A percentile compares a stretch with the other conserved stretches of the same genome.
Evolutionary conservation across 768 basidiomycete species (phyloP).

Genomic region (Phaeotremella fagi): DNA sequence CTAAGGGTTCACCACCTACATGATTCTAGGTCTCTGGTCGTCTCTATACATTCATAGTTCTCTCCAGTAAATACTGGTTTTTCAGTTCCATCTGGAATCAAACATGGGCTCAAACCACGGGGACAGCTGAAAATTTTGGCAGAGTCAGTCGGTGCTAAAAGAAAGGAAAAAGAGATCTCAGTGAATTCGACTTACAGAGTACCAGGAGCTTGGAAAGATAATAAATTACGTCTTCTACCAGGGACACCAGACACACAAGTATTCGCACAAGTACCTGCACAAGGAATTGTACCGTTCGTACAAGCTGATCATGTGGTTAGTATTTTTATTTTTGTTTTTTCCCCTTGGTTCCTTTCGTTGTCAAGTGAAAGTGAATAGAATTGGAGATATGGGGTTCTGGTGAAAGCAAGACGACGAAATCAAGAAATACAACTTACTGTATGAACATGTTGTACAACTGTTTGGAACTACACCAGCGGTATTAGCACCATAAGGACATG

Average conservation of each 20-base stretch:
- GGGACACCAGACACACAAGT: neutral
- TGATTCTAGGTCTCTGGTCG: slow-evolving; percentile 1
- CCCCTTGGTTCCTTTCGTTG: neutral
- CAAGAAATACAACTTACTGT: neutral
- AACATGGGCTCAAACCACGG: neutral
- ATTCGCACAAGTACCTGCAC: neutral
- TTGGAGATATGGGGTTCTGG: neutral
- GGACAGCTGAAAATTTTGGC: neutral
- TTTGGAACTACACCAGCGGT: neutral
- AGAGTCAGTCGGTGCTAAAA: neutral
- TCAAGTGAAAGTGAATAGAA: neutral
- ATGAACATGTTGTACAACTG: neutral
- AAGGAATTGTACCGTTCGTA: neutral
- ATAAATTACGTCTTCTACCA: neutral
- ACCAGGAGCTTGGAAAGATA: neutral
- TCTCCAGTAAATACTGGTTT: neutral
- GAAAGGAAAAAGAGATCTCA: neutral
- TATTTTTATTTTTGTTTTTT: neutral
- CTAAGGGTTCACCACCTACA: neutral
- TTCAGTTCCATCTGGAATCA: neutral
- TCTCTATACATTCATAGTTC: slow-evolving; percentile 8
- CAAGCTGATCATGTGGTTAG: neutral
- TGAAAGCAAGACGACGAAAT: neutral
- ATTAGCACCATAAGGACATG: neutral
- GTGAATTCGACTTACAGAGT: neutral